Base-by-base conservation (phyloP, 2,329 filamentous ascomycete genomes). In the Claviceps sp. region DNA sequence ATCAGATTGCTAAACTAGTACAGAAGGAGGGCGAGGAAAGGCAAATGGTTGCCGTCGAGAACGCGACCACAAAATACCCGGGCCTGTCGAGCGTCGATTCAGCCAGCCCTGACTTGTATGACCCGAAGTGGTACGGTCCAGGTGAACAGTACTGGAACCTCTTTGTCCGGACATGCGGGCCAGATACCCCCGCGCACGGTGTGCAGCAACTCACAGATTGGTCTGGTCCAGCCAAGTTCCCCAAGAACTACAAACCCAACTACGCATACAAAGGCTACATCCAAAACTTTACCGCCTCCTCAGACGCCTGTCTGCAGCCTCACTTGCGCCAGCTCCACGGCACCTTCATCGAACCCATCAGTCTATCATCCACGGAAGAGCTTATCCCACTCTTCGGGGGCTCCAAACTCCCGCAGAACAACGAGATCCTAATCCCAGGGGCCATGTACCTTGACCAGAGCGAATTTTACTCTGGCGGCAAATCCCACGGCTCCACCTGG, bases 401-500 rank as follows among this genome's bases (percentile, higher is more conserved):
- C 55, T 82, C 75, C 59, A 84, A 84, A 61, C 71, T 81, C 44
- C 76, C 74, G 37, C 71, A 78, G 56, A 83, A 83, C 61, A 82
- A 78, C 57, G 80, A 84, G 59, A 81, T 84, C 51, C 66, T 83
- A 34, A 80, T 83, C 55, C 80, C 80, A 1, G 78, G 78, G 5
- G 79, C 77, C 60, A 81, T 81, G 76, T 85, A 85, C 60, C 76
- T 81, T 55, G 72, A 72, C 18, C 65, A 75, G 8, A 77, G 84
- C 59, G 68, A 71, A 6, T 73, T 76, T 46, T 84, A 84, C 63
- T 74, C 72, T 1, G 82, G 81, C 50, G 74, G 78, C 50, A 62
- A 70, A 7, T 66, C 66, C 8, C 75, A 76, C 52, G 81, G 83
- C 45, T 69, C 75, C 13, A 62, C 69, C 5, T 85, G 83, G 82